Conservation (phyloP, 495 filamentous ascomycete species). For the Daldinia childiae region DNA sequence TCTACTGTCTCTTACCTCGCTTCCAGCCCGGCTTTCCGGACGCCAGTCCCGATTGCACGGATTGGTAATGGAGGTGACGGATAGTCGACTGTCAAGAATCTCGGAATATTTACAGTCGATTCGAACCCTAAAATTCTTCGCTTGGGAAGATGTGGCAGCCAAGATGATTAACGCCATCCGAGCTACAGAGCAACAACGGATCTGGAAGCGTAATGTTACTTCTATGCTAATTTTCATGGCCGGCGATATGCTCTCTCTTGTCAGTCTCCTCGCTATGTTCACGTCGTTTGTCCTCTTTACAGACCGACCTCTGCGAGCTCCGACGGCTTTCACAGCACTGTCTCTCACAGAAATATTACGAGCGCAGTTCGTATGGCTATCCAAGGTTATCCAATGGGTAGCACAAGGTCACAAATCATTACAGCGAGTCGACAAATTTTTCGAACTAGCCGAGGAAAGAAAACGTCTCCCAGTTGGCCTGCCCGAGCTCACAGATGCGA, state of each 20-base stretch:
- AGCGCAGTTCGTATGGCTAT: conserved; percentile 3
- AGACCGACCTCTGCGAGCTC: not conserved
- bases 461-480: conserved; percentile 1
- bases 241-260: conserved; percentile 4
- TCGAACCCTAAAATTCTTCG: conserved; percentile 5
- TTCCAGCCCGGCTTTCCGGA: not conserved
- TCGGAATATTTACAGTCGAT: conserved; percentile 6
- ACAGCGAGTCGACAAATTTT: conserved; percentile 1
- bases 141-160: conserved; percentile 6
- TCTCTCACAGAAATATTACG: conserved; percentile 4
- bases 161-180: conserved; percentile 1
- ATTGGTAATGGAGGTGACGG: conserved; percentile 6
- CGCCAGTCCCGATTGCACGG: not conserved
- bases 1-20: not conserved
- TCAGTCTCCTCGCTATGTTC: conserved; percentile 5
- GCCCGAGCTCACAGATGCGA: not conserved
- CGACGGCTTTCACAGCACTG: conserved; percentile 3
- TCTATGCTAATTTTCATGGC: not conserved
- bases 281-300: not conserved
- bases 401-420: not conserved
- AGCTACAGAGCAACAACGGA: not conserved
- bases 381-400: not conserved
- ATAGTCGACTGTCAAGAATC: conserved; percentile 1
- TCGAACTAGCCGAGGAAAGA: not conserved
- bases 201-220: conserved; percentile 7